Evolutionary conservation across 768 basidiomycete species (phyloP).

Genomic region (Chiua virens): DNA sequence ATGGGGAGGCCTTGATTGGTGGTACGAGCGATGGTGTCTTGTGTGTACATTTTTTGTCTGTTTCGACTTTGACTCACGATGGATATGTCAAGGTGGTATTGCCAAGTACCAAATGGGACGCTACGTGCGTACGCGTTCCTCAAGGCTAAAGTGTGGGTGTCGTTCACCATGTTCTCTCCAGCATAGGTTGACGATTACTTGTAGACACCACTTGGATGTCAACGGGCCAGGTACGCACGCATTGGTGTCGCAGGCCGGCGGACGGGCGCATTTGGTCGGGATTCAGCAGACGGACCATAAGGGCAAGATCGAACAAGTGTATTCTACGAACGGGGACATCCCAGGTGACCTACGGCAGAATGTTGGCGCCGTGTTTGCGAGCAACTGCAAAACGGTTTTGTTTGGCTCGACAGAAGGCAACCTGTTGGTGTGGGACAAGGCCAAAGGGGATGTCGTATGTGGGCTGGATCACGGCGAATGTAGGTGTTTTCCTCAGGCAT

Average conservation of each 20-base stretch:
- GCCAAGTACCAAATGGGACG: conserved; percentile 65
- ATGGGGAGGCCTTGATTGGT: conserved; percentile 62
- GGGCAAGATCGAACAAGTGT: conserved; percentile 54
- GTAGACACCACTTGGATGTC: conserved; percentile 55
- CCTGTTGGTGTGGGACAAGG: conserved; percentile 62
- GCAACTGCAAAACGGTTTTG: conserved; percentile 51
- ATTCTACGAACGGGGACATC: conserved; percentile 40
- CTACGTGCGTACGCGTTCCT: conserved; percentile 60
- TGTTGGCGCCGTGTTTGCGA: conserved; percentile 56
- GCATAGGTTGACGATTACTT: conserved; percentile 9
- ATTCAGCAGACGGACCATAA: conserved; percentile 50
- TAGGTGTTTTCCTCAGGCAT: conserved; percentile 28
- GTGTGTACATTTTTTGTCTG: conserved; percentile 37
- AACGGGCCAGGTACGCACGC: conserved; percentile 49
- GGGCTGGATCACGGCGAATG: conserved; percentile 63
- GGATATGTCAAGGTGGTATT: conserved; percentile 54
- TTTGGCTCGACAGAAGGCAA: conserved; percentile 57
- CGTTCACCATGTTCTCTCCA: neutral
- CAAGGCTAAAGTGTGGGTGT: conserved; percentile 55
- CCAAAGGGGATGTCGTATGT: conserved; percentile 51
- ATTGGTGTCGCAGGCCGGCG: conserved; percentile 52
- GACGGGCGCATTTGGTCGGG: conserved; percentile 50
- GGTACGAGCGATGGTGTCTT: conserved; percentile 70
- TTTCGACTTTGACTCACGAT: conserved; percentile 8
- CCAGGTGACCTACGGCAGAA: conserved; percentile 30